Percentiles rank a stretch among this genome's conserved stretches.
phyloP scores from a whole-genome alignment of 495 filamentous ascomycete genomes.

The Trichoderma reesei region DNA sequence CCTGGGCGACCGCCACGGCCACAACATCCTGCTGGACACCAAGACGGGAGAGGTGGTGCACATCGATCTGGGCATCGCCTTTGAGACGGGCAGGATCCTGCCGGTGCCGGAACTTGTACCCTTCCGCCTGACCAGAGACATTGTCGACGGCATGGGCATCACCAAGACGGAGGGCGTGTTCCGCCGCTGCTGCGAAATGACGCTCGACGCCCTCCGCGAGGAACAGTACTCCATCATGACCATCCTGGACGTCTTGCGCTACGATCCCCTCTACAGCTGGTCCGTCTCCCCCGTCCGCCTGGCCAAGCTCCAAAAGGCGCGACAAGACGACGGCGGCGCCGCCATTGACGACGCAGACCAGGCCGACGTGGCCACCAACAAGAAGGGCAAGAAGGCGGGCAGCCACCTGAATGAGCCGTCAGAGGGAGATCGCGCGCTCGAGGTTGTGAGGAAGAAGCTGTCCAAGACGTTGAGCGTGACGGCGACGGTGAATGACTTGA shows the following conservation, averaged over 20 bases:
- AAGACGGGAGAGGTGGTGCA: slow-evolving; percentile 89
- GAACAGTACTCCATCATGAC: slow-evolving; percentile 96
- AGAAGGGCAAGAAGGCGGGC: slow-evolving; percentile 35
- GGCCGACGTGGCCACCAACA: slow-evolving; percentile 12
- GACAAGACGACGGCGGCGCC: slow-evolving; percentile 23
- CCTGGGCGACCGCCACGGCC: slow-evolving; percentile 90
- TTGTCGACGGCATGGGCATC: slow-evolving; percentile 95
- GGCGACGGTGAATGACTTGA: slow-evolving; percentile 92
- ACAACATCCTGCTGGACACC: slow-evolving; percentile 91
- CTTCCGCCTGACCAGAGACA: slow-evolving; percentile 87
- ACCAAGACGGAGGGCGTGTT: slow-evolving; percentile 94
- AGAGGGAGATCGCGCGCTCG: slow-evolving; percentile 85
- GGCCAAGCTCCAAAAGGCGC: slow-evolving; percentile 47
- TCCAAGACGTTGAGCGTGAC: slow-evolving; percentile 85
- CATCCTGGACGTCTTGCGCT: slow-evolving; percentile 87
- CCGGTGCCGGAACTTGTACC: slow-evolving; percentile 92
- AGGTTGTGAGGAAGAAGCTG: slow-evolving; percentile 89
- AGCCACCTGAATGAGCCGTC: slow-evolving; percentile 59
- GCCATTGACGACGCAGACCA: slow-evolving; percentile 15
- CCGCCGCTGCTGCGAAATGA: slow-evolving; percentile 94
- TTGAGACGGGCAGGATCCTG: slow-evolving; percentile 87
- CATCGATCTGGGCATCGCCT: slow-evolving; percentile 92
- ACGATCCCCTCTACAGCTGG: slow-evolving; percentile 95
- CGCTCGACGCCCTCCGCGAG: slow-evolving; percentile 80
- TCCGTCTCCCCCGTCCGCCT: slow-evolving; percentile 82